phyloP scores from a whole-genome alignment of 1,284 basidiomycete species.

The Phlebopus sp. region DNA sequence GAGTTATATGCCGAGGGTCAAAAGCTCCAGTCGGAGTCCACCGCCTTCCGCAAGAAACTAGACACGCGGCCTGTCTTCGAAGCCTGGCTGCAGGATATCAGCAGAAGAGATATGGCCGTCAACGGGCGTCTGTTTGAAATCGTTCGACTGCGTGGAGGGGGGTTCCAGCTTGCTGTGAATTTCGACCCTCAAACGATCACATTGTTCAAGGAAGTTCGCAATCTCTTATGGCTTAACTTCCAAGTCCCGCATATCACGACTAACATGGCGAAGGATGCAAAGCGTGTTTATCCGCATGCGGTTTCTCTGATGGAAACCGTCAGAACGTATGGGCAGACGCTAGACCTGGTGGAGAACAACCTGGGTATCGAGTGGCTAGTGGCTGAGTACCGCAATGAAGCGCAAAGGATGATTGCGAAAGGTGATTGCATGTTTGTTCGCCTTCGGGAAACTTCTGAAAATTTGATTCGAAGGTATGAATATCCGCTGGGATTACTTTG shows the following conservation, averaged over 20 bases:
- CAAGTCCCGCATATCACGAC: constrained; percentile 92
- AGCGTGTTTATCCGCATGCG: constrained; percentile 96
- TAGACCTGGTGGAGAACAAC: constrained; percentile 86
- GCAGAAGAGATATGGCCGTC: constrained; percentile 87
- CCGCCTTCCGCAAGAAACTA: constrained; percentile 93
- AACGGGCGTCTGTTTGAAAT: constrained; percentile 97
- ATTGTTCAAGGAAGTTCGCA: constrained; percentile 97
- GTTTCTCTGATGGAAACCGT: constrained; percentile 99
- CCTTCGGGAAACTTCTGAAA: neutral
- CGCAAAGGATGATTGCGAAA: constrained; percentile 85
- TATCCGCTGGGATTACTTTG: constrained; percentile 96
- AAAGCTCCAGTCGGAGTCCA: constrained; percentile 89
- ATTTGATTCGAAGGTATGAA: constrained; percentile 63
- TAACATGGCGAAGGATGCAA: constrained; percentile 97
- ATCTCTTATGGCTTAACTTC: constrained; percentile 93
- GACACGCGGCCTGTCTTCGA: constrained; percentile 94
- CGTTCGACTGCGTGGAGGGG: constrained; percentile 75
- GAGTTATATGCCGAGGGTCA: constrained; percentile 99
- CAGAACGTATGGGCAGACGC: constrained; percentile 91
- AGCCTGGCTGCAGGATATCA: constrained; percentile 96
- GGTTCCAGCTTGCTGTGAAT: constrained; percentile 89
- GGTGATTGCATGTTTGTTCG: constrained; percentile 41
- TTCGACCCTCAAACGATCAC: constrained; percentile 98
- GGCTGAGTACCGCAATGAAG: constrained; percentile 88
- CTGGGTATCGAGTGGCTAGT: constrained; percentile 91